Base-by-base conservation (phyloP, 2,329 filamentous ascomycete species). In the Pseudogymnoascus sp. region DNA sequence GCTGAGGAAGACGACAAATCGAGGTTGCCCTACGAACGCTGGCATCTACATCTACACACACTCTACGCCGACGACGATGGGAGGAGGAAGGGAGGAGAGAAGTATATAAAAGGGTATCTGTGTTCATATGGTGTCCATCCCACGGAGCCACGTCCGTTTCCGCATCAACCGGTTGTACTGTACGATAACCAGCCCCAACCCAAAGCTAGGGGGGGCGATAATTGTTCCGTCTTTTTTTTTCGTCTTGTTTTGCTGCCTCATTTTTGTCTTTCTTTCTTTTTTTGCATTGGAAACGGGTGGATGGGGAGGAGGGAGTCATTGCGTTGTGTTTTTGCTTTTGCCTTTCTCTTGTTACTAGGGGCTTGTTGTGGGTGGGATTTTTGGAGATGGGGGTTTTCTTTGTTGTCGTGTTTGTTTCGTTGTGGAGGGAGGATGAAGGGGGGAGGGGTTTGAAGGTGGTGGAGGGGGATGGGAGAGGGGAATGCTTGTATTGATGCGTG, bases 51-150 rank as follows among this genome's bases (percentile, higher is more conserved):
- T 19, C 10, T 56, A 9, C 26, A 56, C 46, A 31, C 46, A 56
- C 46, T 1, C 15, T 9, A 19, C 26, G 9, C n/a, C 26, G 2
- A 33, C 46, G n/a, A 56, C 26, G 26, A 33, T 15, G 13, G 10
- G 21, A 23, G 26, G 46, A 31, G 5, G 9, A 7, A 11, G 26
- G 4, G 31, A 33, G 31, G 11, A 17, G 26, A 56, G 29, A 33
- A 19, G 46, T 56, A 56, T 56, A 56, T 56, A 56, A 56, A 56
- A 56, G 46, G 46, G 26, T 56, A 56, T 56, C 26, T 56, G 26
- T 53, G 46, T 56, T 19, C 26, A 56, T 56, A 56, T 56, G 46
- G 26, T 29, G 26, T 56, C 46, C 46, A 56, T 19, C 26, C 11
- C 26, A 9, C 46, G 46, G n/a, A 3, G 46, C 46, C 26, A 4